Base-by-base conservation (phyloP, 1,139 yeast species). In the Lodderomyces orthopsilosis region DNA sequence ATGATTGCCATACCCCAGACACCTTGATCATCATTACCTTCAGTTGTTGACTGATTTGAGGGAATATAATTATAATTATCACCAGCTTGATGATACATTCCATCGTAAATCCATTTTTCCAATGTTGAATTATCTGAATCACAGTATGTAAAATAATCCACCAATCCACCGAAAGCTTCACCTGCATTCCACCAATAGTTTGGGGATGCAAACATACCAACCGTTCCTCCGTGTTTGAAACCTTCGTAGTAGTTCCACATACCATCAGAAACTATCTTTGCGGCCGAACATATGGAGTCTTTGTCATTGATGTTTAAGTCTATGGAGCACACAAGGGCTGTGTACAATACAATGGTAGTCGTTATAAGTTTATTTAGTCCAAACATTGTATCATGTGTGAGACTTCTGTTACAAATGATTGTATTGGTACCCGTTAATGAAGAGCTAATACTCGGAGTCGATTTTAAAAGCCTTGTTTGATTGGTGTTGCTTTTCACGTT, bases 141-240 rank as follows among this genome's bases (percentile, higher is more conserved):
- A 57, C 86, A 81, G 47, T 68, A 69, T 38, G 65, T 67, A 65
- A 69, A 72, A 58, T 75, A 77, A 51, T 76, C 81, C 24, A 81
- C 50, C 58, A 81, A 62, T 2, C 83, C 82, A 23, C 85, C 86
- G 58, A 79, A 80, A 1, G 83, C 83, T 61, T 78, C 83, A 33
- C 86, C 86, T 9, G 85, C 83, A 54, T 80, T 77, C 87, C 87
- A 81, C 87, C 87, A 81, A 63, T 80, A 81, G 63, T 81, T 79
- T 1, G 85, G 86, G 8, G 70, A 47, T 6, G 69, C 61, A 50
- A 81, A 79, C 79, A 76, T 73, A 4, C 87, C 87, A 2, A 79
- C 75, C 6, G 76, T 66, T 38, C 85, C 85, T 37, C 85, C 86
- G 43, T 66, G 61, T 34, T 61, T 55, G 10, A 55, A 52, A 24